Evolutionary conservation across 306 rosid species (phyloP).

Genomic region (Citrullus mucosospermus): DNA sequence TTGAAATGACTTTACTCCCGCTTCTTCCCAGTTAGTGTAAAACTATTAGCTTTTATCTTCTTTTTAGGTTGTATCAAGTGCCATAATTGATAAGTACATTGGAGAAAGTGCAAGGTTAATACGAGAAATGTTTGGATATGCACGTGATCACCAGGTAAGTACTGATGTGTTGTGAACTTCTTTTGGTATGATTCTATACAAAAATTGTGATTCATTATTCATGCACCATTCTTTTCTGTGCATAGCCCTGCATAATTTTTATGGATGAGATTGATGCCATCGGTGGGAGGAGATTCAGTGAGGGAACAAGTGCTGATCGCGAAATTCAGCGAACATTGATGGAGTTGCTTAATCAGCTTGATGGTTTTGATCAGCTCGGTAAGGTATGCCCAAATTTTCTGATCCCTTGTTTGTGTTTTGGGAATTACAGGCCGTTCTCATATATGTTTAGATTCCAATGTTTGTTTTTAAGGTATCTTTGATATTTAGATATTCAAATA

Average conservation of each 20-base stretch:
- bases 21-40: not conserved
- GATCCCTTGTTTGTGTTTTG: not conserved
- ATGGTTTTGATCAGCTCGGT: slow-evolving; percentile 95
- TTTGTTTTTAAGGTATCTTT: not conserved
- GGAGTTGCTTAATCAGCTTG: slow-evolving; percentile 95
- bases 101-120: slow-evolving; percentile 94
- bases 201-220: not conserved
- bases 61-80: slow-evolving; percentile 84
- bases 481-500: not conserved
- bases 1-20: not conserved
- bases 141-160: slow-evolving; percentile 94
- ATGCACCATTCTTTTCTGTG: slow-evolving; percentile 8
- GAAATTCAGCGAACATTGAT: slow-evolving; percentile 92
- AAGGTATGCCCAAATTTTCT: slow-evolving; percentile 39
- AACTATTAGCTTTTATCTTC: not conserved
- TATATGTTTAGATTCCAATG: not conserved
- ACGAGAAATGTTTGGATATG: slow-evolving; percentile 97
- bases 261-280: slow-evolving; percentile 99
- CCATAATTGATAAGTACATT: slow-evolving; percentile 86
- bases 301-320: slow-evolving; percentile 97
- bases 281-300: slow-evolving; percentile 97
- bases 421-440: not conserved
- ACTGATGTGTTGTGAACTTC: slow-evolving; percentile 1
- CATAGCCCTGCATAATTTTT: slow-evolving; percentile 93
- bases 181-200: not conserved